These are phyloP conservation scores for Penicillium tannophilum DNA, from an alignment of 495 filamentous ascomycete species.

Conservation along the genomic window DNA sequence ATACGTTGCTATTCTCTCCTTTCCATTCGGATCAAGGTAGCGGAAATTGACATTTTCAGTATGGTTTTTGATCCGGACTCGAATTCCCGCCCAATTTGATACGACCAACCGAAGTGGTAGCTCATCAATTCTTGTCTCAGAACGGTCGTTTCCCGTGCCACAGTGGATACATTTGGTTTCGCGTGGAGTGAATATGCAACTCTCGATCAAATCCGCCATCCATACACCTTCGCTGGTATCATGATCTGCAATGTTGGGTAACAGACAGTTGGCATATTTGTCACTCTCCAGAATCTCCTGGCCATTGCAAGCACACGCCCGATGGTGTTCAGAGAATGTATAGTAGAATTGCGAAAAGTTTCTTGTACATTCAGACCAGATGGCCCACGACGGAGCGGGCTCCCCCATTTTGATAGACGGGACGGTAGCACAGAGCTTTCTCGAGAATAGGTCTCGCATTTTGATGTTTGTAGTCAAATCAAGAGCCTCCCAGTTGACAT, in stretches of 20 bases:
- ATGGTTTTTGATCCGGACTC: slow-evolving; percentile 25
- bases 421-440: slow-evolving; percentile 8
- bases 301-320: neutral
- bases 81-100: slow-evolving; percentile 6
- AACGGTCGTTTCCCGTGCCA: neutral
- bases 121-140: slow-evolving; percentile 11
- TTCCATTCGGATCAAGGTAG: slow-evolving; percentile 23
- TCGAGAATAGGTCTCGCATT: slow-evolving; percentile 27
- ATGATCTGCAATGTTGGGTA: neutral
- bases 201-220: neutral
- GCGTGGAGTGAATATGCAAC: neutral
- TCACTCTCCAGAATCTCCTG: neutral
- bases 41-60: slow-evolving; percentile 31
- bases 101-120: slow-evolving; percentile 39
- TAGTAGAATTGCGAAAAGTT: slow-evolving; percentile 33
- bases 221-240: neutral
- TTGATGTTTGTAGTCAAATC: slow-evolving; percentile 12
- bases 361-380: slow-evolving; percentile 28
- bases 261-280: neutral
- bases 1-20: slow-evolving; percentile 25
- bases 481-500: slow-evolving; percentile 38
- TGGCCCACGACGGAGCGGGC: slow-evolving; percentile 15
- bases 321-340: neutral
- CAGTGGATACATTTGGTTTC: neutral
- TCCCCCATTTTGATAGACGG: slow-evolving; percentile 11